A percentile compares a stretch with the other conserved stretches of the same genome.
These are phyloP conservation scores for Venturia pyrina DNA, from an alignment of 2,329 filamentous ascomycete species.

Conservation along the genomic window DNA sequence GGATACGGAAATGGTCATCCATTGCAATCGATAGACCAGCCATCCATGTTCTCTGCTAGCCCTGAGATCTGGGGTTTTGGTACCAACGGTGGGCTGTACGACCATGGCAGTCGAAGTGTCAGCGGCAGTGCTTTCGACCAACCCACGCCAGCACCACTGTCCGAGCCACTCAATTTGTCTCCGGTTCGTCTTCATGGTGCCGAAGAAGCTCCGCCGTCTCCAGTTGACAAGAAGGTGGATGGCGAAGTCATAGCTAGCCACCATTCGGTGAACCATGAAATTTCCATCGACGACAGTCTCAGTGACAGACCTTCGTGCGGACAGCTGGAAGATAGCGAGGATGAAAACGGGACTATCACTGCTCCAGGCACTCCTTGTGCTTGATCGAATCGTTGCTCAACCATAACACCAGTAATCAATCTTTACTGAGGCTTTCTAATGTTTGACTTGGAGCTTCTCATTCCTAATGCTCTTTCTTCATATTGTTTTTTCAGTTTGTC, in stretches of 20 bases:
- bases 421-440: neutral
- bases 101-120: neutral
- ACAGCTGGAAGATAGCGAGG: constrained; percentile 1
- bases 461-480: neutral
- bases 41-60: neutral
- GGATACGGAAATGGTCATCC: constrained; percentile 3
- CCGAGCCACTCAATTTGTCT: neutral
- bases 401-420: neutral
- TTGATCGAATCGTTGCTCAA: neutral
- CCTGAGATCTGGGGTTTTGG: neutral
- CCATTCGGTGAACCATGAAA: neutral
- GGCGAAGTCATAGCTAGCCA: neutral
- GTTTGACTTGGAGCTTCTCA: neutral
- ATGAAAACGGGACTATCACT: constrained; percentile 8
- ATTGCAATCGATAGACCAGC: neutral
- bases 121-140: neutral
- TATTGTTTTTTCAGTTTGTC: neutral
- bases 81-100: neutral
- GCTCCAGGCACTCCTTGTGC: constrained; percentile 7
- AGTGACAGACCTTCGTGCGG: neutral
- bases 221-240: neutral
- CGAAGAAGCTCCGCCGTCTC: neutral
- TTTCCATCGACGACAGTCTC: neutral
- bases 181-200: neutral
- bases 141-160: neutral